Base-by-base conservation (phyloP, 2,329 filamentous ascomycete species). In the Fusarium denticulatum region DNA sequence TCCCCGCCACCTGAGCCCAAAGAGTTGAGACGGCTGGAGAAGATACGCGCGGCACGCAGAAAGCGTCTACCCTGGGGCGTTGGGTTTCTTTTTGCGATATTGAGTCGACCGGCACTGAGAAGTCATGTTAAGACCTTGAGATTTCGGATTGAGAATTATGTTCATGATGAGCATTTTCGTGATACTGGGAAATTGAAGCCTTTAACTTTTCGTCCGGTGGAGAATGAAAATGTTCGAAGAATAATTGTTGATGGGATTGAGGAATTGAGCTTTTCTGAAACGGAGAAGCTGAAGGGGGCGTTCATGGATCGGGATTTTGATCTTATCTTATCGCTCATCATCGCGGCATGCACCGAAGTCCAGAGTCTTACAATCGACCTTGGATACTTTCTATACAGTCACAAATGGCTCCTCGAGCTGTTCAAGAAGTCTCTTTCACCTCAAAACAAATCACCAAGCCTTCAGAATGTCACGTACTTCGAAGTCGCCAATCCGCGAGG, bases 181-280 rank as follows among this genome's bases (percentile, higher is more conserved):
- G 2, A 26, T 2, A 16, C 16, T 2, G 13, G 12, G 16, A 15
- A 20, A 26, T 8, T 45, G 12, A 45, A 32, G 22, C 28, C 5
- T 24, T 45, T 57, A 7, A 4, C 9, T 32, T 57, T 26, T 24
- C 18, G 34, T 2, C 9, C 13, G 5, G 13, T 45, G 10, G 20
- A 56, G 12, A 42, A n/a, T 2, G 26, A 56, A 3, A 3, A 43
- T 1, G 52, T 16, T 43, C 22, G 22, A 0, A 2, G 15, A 1
- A 1, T 24, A 3, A 28, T 32, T 43, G 2, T 28, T 24, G 11
- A 20, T 15, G 26, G 26, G 16, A 32, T 56, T 24, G 37, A 43
- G 3, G 15, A 24, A 20, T 7, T 18, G 52, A 32, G 6, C 15
- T 43, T 43, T 20, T 43, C 12, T 43, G 26, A 32, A n/a, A 32